phyloP scores from a whole-genome alignment of 2,329 filamentous ascomycete genomes.

The Pseudogymnoascus sp. region DNA sequence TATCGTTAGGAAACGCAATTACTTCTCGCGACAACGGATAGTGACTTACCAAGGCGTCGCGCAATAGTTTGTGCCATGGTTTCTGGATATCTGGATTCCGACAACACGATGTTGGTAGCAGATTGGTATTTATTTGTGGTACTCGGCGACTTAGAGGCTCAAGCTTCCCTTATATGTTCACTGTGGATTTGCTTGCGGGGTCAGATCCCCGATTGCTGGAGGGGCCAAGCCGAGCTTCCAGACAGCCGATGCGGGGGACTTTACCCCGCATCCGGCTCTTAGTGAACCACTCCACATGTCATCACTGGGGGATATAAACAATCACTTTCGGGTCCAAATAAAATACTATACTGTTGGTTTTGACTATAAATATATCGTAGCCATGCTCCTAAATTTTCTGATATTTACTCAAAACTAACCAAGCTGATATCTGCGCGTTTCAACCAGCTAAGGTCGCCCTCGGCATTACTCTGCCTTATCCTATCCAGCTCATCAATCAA shows the following conservation, averaged over 20 bases:
- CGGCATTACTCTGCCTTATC: slow-evolving; percentile 40
- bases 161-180: not conserved
- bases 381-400: not conserved
- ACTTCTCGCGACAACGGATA: not conserved
- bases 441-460: slow-evolving; percentile 45
- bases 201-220: not conserved
- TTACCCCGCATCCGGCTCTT: slow-evolving; percentile 5
- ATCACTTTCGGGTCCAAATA: not conserved
- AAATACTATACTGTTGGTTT: not conserved
- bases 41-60: slow-evolving; percentile 14
- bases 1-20: not conserved
- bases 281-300: not conserved
- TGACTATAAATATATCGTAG: not conserved
- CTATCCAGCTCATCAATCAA: slow-evolving; percentile 66
- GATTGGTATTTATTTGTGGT: not conserved
- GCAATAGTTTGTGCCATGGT: slow-evolving; percentile 7
- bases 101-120: not conserved
- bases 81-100: not conserved
- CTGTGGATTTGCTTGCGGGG: not conserved
- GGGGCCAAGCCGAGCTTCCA: slow-evolving; percentile 1
- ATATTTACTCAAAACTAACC: not conserved
- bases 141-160: not conserved
- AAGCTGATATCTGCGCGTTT: not conserved
- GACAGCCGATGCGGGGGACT: not conserved
- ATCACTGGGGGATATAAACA: not conserved